Evolutionary conservation across 2,329 filamentous ascomycete species (phyloP).

Genomic region (Venturia effusa): DNA sequence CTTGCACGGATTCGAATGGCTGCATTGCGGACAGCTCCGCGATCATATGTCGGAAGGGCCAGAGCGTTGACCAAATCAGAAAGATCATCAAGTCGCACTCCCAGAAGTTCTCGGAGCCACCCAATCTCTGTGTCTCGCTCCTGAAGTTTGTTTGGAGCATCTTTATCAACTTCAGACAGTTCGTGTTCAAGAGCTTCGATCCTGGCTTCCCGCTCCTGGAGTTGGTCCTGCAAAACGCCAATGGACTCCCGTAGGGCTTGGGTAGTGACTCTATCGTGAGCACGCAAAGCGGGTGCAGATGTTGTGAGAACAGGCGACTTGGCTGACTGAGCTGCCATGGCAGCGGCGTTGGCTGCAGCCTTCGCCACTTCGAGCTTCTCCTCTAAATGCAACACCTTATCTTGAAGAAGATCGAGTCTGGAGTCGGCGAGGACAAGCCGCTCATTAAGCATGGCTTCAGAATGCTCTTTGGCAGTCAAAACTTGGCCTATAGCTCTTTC

Average conservation of each 20-base stretch:
- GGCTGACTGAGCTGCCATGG: constrained; percentile 47
- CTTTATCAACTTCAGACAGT: constrained; percentile 58
- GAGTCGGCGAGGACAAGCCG: constrained; percentile 72
- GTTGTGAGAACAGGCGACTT: constrained; percentile 36
- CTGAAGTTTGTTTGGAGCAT: constrained; percentile 70
- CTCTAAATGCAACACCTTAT: constrained; percentile 73
- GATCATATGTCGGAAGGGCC: constrained; percentile 63
- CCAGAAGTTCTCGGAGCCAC: constrained; percentile 89
- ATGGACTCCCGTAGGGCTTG: constrained; percentile 94
- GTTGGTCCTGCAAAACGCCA: constrained; percentile 88
- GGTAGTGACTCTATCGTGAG: constrained; percentile 81
- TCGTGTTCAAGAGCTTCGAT: constrained; percentile 79
- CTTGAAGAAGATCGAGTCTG: constrained; percentile 75
- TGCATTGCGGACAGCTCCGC: constrained; percentile 72
- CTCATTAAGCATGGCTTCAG: constrained; percentile 70
- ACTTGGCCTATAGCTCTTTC: constrained; percentile 53
- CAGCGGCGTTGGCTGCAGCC: constrained; percentile 74
- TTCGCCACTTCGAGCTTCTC: constrained; percentile 87
- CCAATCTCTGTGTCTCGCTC: constrained; percentile 89
- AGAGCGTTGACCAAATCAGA: constrained; percentile 81
- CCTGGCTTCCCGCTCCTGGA: constrained; percentile 82
- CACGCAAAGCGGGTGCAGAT: constrained; percentile 22
- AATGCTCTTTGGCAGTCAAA: constrained; percentile 69
- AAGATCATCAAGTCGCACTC: constrained; percentile 80
- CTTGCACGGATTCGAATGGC: constrained; percentile 89